Percentiles rank a stretch among this genome's conserved stretches.
Conservation (phyloP, 352 stramenopile genomes). For the Phytophthora brassicae region DNA sequence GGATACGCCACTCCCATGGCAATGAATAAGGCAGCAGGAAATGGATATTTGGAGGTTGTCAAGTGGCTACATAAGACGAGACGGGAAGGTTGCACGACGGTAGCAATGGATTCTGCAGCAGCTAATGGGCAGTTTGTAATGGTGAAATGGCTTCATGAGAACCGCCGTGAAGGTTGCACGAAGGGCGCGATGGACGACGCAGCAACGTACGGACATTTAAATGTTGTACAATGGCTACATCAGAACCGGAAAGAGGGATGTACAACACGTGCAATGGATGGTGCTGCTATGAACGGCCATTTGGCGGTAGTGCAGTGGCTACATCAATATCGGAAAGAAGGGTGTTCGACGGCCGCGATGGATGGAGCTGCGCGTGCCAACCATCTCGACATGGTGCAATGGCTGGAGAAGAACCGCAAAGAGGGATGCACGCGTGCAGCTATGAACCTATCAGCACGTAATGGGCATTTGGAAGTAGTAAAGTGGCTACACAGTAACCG, state of each 20-base stretch:
- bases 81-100: constrained; percentile 32
- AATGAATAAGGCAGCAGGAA: constrained; percentile 36
- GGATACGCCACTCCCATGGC: constrained; percentile 18
- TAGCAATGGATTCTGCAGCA: constrained; percentile 33
- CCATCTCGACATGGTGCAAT: constrained; percentile 32
- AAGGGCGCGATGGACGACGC: constrained; percentile 39
- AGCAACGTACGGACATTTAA: constrained; percentile 26
- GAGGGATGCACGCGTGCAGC: constrained; percentile 29
- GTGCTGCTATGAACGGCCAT: constrained; percentile 31
- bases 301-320: constrained; percentile 32
- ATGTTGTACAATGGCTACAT: constrained; percentile 32
- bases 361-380: constrained; percentile 27
- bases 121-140: constrained; percentile 32
- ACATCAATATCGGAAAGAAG: constrained; percentile 28
- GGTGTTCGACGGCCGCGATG: constrained; percentile 37
- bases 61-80: constrained; percentile 32
- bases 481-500: constrained; percentile 32
- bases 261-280: constrained; percentile 30
- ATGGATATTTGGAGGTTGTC: constrained; percentile 33
- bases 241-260: constrained; percentile 29
- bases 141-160: constrained; percentile 31
- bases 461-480: constrained; percentile 33
- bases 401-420: constrained; percentile 32
- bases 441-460: constrained; percentile 34
- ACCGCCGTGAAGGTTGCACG: constrained; percentile 32